phyloP scores from a whole-genome alignment of 805 yeast genomes.

The Brettanomyces nanus region DNA sequence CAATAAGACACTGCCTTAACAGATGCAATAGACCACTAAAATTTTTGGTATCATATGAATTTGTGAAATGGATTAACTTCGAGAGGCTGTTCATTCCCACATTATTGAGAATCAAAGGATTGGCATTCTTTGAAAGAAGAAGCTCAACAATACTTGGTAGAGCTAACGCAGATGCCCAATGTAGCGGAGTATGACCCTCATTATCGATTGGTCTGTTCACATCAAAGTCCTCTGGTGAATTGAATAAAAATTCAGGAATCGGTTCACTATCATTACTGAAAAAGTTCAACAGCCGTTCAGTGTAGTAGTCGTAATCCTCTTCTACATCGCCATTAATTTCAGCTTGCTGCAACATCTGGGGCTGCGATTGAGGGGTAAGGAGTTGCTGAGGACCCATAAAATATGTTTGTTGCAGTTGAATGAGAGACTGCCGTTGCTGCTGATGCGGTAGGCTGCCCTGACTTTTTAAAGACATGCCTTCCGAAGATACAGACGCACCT shows the following conservation, averaged over 20 bases:
- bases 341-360: constrained; percentile 15
- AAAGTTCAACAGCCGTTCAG: constrained; percentile 37
- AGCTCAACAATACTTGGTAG: constrained; percentile 51
- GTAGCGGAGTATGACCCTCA: constrained; percentile 75
- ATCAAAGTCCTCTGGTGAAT: constrained; percentile 57
- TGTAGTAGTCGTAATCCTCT: constrained; percentile 31
- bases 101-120: constrained; percentile 42
- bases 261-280: constrained; percentile 40
- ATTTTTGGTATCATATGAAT: constrained; percentile 56
- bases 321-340: constrained; percentile 3
- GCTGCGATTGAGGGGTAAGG: constrained; percentile 9
- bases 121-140: constrained; percentile 50
- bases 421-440: too few relatives aligned
- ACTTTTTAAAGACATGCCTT: neutral
- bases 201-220: constrained; percentile 65
- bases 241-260: constrained; percentile 31
- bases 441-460: neutral
- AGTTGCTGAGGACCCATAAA: constrained; percentile 7
- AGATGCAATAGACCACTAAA: constrained; percentile 52
- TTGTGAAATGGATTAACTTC: constrained; percentile 61
- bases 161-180: constrained; percentile 84
- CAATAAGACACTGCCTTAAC: constrained; percentile 56
- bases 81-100: constrained; percentile 66
- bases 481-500: neutral
- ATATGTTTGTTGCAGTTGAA: neutral